phyloP scores from a whole-genome alignment of 2,329 filamentous ascomycete species.

The Diaporthe australafricana region DNA sequence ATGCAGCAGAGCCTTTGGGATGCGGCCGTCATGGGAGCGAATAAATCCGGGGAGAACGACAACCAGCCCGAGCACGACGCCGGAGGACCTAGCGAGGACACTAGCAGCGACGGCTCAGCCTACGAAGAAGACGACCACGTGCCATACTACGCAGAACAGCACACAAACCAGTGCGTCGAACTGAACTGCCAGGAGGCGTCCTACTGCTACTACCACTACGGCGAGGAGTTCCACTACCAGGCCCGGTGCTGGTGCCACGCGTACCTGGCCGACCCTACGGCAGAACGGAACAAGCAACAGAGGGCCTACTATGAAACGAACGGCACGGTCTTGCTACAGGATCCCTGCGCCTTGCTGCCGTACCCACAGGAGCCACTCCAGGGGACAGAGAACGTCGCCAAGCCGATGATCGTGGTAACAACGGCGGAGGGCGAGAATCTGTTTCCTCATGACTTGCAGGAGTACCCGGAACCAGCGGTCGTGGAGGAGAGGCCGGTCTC shows the following conservation, averaged over 20 bases:
- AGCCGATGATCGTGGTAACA: constrained; percentile 24
- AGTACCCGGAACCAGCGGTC: neutral
- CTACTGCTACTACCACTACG: neutral
- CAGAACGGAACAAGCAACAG: neutral
- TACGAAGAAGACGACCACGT: neutral
- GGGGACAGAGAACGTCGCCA: constrained; percentile 4
- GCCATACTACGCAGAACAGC: neutral
- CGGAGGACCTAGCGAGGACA: neutral
- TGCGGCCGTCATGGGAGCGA: neutral
- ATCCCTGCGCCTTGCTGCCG: neutral
- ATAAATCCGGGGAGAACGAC: neutral
- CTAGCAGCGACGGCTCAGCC: neutral
- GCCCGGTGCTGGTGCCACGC: neutral
- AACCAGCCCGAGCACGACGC: no score
- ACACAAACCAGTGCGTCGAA: neutral
- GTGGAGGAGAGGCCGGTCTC: no score
- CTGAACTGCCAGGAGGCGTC: neutral
- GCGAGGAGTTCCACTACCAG: neutral
- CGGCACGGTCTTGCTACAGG: neutral
- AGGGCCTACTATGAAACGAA: neutral
- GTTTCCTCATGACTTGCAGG: neutral
- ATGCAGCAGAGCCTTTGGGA: neutral
- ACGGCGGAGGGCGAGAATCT: neutral
- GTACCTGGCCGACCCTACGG: neutral
- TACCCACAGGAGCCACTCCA: neutral